Evolutionary conservation across 192 early-diverging fungal species (phyloP).

Genomic region (Geosiphon pyriformis): DNA sequence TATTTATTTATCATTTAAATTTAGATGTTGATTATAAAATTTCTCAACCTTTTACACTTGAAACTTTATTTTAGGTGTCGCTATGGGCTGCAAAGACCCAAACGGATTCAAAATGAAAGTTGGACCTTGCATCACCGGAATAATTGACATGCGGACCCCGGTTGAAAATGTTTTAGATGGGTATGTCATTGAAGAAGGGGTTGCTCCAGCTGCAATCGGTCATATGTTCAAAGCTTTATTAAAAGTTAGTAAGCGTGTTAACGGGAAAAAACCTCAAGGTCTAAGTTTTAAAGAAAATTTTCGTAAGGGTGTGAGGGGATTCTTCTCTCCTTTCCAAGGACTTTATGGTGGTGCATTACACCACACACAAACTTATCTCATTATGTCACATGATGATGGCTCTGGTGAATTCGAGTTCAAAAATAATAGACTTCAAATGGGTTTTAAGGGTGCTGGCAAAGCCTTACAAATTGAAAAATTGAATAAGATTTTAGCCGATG

Average conservation of each 20-base stretch:
- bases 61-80: constrained; percentile 26
- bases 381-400: constrained; percentile 47
- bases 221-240: constrained; percentile 19
- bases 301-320: constrained; percentile 24
- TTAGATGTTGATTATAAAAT: background rate
- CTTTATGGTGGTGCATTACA: constrained; percentile 35
- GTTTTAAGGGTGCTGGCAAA: constrained; percentile 32
- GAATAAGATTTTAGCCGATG: constrained; percentile 26
- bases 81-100: constrained; percentile 33
- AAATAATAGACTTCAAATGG: constrained; percentile 33
- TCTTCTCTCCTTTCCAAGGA: constrained; percentile 29
- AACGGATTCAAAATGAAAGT: constrained; percentile 29
- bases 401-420: constrained; percentile 31
- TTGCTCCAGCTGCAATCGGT: constrained; percentile 29
- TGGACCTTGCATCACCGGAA: constrained; percentile 40
- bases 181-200: constrained; percentile 44
- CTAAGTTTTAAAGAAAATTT: constrained; percentile 28
- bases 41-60: background rate
- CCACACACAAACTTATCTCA: constrained; percentile 41
- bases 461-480: constrained; percentile 27
- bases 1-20: background rate
- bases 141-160: constrained; percentile 36
- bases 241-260: constrained; percentile 12
- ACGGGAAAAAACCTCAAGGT: constrained; percentile 22
- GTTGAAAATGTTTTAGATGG: constrained; percentile 37